Evolutionary conservation across 805 yeast species (phyloP).

Genomic region (Kluyveromyces siamensis): DNA sequence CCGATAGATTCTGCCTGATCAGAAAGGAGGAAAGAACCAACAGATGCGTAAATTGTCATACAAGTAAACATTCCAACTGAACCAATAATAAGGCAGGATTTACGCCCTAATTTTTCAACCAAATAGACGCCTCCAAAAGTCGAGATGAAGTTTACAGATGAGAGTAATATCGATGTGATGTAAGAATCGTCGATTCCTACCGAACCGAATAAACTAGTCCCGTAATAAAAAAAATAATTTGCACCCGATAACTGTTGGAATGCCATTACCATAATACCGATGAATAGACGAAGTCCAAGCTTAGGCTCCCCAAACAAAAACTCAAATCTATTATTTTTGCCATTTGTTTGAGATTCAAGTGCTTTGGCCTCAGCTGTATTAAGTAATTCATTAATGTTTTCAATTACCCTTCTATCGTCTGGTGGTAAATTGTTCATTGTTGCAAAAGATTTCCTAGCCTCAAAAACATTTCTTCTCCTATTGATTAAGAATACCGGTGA

Average conservation of each 20-base stretch:
- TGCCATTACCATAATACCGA: constrained; percentile 53
- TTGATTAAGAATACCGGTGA: constrained; percentile 54
- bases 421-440: constrained; percentile 40
- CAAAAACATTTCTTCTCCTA: constrained; percentile 37
- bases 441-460: constrained; percentile 46
- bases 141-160: constrained; percentile 46
- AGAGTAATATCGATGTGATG: constrained; percentile 50
- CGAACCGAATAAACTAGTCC: constrained; percentile 51
- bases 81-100: constrained; percentile 40
- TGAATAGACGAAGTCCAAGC: constrained; percentile 37
- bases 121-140: constrained; percentile 44
- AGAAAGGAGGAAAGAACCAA: constrained; percentile 45
- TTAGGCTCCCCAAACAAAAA: constrained; percentile 56
- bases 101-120: constrained; percentile 49
- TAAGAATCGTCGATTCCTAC: constrained; percentile 51
- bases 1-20: constrained; percentile 41
- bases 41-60: constrained; percentile 49
- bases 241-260: constrained; percentile 57
- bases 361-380: constrained; percentile 45
- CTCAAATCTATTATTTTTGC: constrained; percentile 30
- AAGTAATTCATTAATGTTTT: constrained; percentile 40
- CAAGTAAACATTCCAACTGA: constrained; percentile 45
- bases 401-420: constrained; percentile 39
- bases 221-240: constrained; percentile 60
- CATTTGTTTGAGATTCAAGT: constrained; percentile 43